Evolutionary conservation across 1,139 yeast genomes (phyloP).

Genomic region (Yamadazyma spencermartinsiae): DNA sequence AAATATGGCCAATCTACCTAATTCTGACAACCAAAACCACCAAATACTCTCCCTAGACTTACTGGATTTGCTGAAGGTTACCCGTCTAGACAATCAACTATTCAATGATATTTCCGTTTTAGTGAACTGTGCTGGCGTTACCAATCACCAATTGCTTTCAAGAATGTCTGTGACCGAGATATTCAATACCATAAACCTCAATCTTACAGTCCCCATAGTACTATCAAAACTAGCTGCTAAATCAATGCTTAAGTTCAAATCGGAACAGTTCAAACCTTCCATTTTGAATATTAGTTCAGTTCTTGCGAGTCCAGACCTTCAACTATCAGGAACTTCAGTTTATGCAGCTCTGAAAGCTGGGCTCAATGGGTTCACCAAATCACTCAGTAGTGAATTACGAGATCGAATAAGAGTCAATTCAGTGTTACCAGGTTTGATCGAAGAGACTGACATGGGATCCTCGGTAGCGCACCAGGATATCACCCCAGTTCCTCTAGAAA

Average conservation of each 20-base stretch:
- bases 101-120: constrained; percentile 38
- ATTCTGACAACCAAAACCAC: constrained; percentile 42
- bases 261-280: constrained; percentile 21
- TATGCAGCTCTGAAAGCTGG: constrained; percentile 88
- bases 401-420: constrained; percentile 58
- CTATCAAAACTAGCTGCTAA: constrained; percentile 46
- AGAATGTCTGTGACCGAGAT: constrained; percentile 47
- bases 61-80: constrained; percentile 5
- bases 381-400: constrained; percentile 64
- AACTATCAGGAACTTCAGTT: constrained; percentile 63
- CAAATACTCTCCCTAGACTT: constrained; percentile 54
- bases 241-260: constrained; percentile 46
- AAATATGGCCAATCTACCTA: constrained; percentile 36
- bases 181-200: constrained; percentile 52
- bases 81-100: constrained; percentile 8
- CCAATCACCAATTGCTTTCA: constrained; percentile 60
- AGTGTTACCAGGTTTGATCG: constrained; percentile 70
- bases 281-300: constrained; percentile 74
- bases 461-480: constrained; percentile 7
- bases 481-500: constrained; percentile 20
- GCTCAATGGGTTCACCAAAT: constrained; percentile 60
- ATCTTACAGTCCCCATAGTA: constrained; percentile 66
- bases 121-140: constrained; percentile 80
- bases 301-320: constrained; percentile 47
- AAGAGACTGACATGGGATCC: constrained; percentile 71